Conservation (phyloP, 139 green algal genomes). For the Zygnema cylindricum region DNA sequence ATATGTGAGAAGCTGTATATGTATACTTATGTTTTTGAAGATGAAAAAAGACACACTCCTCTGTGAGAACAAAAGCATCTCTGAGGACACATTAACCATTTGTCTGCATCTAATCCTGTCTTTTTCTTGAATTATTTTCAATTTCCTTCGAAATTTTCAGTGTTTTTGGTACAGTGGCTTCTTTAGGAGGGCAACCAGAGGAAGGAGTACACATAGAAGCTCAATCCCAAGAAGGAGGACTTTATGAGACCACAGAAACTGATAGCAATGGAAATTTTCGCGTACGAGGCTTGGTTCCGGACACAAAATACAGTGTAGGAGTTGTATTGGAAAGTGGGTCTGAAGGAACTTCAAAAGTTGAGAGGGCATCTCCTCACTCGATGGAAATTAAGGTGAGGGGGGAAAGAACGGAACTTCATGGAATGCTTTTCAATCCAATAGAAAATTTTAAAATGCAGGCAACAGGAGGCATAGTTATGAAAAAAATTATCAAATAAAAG, state of each 20-base stretch:
- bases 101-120: no score
- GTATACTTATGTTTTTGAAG: no score
- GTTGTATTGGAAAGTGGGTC: slow-evolving; percentile 20
- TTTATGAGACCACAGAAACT: slow-evolving; percentile 52
- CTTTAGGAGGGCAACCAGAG: slow-evolving; percentile 31
- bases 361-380: slow-evolving; percentile 5
- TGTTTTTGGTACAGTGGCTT: slow-evolving; percentile 36
- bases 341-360: slow-evolving; percentile 7
- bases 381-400: slow-evolving; percentile 11
- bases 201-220: slow-evolving; percentile 47
- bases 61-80: no score
- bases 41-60: no score
- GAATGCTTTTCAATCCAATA: neutral
- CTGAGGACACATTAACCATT: no score
- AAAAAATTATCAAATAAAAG: no score
- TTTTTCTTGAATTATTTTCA: no score
- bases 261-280: slow-evolving; percentile 46
- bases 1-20: no score
- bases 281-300: slow-evolving; percentile 43
- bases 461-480: neutral
- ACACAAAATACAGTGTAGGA: slow-evolving; percentile 24
- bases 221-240: slow-evolving; percentile 3
- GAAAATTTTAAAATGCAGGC: neutral
- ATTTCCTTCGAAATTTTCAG: no score
- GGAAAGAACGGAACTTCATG: neutral